These are phyloP conservation scores for Yamadazyma buinensis DNA, from an alignment of 1,139 yeast species.

Conservation along the genomic window DNA sequence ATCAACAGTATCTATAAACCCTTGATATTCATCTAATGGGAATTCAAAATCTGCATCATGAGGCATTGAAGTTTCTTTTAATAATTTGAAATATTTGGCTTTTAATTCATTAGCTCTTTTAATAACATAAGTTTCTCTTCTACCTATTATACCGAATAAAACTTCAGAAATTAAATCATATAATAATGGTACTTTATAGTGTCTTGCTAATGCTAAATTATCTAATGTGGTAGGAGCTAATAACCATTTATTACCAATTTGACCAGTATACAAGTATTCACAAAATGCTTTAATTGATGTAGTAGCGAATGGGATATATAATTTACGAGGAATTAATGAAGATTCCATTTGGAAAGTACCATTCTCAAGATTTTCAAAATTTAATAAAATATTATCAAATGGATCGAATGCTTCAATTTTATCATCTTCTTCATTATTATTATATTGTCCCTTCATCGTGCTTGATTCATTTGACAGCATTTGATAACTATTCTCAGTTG, in stretches of 20 bases:
- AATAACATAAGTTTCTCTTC: constrained; percentile 54
- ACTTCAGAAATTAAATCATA: constrained; percentile 68
- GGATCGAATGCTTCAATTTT: constrained; percentile 5
- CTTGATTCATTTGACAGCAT: neutral
- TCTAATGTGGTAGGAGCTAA: constrained; percentile 66
- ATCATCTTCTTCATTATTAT: neutral
- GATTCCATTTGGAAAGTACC: constrained; percentile 49
- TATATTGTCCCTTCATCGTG: neutral
- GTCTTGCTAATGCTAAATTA: constrained; percentile 56
- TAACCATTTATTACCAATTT: constrained; percentile 70
- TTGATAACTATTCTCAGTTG: neutral
- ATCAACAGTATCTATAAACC: constrained; percentile 62
- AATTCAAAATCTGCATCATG: constrained; percentile 25
- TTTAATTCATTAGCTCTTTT: constrained; percentile 37
- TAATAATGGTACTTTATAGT: constrained; percentile 62
- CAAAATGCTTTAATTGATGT: constrained; percentile 60
- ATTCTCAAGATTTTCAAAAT: constrained; percentile 34
- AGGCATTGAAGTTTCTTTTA: constrained; percentile 22
- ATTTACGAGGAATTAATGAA: constrained; percentile 58
- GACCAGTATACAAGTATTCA: constrained; percentile 75
- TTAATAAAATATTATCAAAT: constrained; percentile 29
- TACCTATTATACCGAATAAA: constrained; percentile 62
- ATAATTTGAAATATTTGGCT: constrained; percentile 22
- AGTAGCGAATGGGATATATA: constrained; percentile 65
- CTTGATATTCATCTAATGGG: constrained; percentile 63